phyloP scores from a whole-genome alignment of 148 eudicot genomes.

The Limonium bicolor region DNA sequence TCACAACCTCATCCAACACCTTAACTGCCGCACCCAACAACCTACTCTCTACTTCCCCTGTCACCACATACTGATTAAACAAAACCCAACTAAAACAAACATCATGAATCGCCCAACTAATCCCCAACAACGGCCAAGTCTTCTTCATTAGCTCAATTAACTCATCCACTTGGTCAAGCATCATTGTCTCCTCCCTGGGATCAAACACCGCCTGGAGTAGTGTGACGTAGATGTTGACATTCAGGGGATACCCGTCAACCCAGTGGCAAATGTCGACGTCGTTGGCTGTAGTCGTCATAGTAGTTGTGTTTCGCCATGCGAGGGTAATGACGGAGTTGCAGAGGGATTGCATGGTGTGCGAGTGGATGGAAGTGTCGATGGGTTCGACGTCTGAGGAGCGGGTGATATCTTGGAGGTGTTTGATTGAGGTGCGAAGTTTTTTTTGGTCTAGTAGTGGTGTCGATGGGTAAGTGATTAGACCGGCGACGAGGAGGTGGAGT shows the following conservation, averaged over 20 bases:
- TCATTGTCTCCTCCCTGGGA: slow-evolving; percentile 36
- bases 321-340: slow-evolving; percentile 44
- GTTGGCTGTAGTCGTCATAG: slow-evolving; percentile 30
- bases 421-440: slow-evolving; percentile 22
- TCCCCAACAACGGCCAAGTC: slow-evolving; percentile 61
- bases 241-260: slow-evolving; percentile 81
- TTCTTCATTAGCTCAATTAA: slow-evolving; percentile 69
- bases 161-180: slow-evolving; percentile 83
- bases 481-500: slow-evolving; percentile 43
- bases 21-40: slow-evolving; percentile 40
- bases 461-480: slow-evolving; percentile 50
- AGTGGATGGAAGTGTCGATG: slow-evolving; percentile 49
- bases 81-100: slow-evolving; percentile 68
- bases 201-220: slow-evolving; percentile 58
- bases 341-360: slow-evolving; percentile 47
- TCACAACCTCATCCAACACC: slow-evolving; percentile 63
- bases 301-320: slow-evolving; percentile 49
- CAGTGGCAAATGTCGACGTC: slow-evolving; percentile 72
- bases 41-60: slow-evolving; percentile 58
- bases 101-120: slow-evolving; percentile 41
- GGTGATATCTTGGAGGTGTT: slow-evolving; percentile 26
- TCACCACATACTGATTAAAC: slow-evolving; percentile 43
- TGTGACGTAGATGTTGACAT: slow-evolving; percentile 44
- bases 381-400: slow-evolving; percentile 23
- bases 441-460: slow-evolving; percentile 42